These are phyloP conservation scores for Ogataea siamensis DNA, from an alignment of 805 yeast genomes.

Conservation along the genomic window DNA sequence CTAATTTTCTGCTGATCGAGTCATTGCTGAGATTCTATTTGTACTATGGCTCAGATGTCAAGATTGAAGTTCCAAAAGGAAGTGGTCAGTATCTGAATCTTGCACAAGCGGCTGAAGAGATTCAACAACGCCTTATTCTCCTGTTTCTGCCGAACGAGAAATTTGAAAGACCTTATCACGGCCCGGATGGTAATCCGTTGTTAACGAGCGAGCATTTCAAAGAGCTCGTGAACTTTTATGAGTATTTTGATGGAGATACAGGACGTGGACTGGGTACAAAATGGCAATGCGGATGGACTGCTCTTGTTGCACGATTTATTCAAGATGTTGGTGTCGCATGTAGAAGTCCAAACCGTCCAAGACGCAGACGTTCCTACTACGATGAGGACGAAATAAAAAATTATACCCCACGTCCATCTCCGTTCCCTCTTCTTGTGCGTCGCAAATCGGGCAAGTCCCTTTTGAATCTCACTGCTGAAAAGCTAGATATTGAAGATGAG, in stretches of 20 bases:
- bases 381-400: slow-evolving; percentile 38
- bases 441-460: slow-evolving; percentile 75
- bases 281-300: slow-evolving; percentile 97
- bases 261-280: slow-evolving; percentile 93
- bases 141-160: slow-evolving; percentile 67
- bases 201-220: slow-evolving; percentile 67
- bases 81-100: slow-evolving; percentile 73
- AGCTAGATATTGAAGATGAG: slow-evolving; percentile 65
- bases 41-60: slow-evolving; percentile 82
- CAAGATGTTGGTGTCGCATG: slow-evolving; percentile 82
- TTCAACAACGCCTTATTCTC: slow-evolving; percentile 81
- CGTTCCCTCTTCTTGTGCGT: slow-evolving; percentile 42
- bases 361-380: slow-evolving; percentile 28
- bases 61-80: slow-evolving; percentile 85
- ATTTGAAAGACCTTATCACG: slow-evolving; percentile 71
- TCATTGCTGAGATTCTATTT: slow-evolving; percentile 82
- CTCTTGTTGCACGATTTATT: slow-evolving; percentile 86
- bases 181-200: slow-evolving; percentile 50
- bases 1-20: slow-evolving; percentile 81
- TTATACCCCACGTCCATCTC: slow-evolving; percentile 44
- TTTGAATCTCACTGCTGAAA: slow-evolving; percentile 62
- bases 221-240: slow-evolving; percentile 77
- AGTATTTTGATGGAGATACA: slow-evolving; percentile 90
- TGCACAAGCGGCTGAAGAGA: slow-evolving; percentile 87
- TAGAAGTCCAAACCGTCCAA: slow-evolving; percentile 43